Evolutionary conservation across 2,329 filamentous ascomycete species (phyloP).

Genomic region (Colletotrichum sp.): DNA sequence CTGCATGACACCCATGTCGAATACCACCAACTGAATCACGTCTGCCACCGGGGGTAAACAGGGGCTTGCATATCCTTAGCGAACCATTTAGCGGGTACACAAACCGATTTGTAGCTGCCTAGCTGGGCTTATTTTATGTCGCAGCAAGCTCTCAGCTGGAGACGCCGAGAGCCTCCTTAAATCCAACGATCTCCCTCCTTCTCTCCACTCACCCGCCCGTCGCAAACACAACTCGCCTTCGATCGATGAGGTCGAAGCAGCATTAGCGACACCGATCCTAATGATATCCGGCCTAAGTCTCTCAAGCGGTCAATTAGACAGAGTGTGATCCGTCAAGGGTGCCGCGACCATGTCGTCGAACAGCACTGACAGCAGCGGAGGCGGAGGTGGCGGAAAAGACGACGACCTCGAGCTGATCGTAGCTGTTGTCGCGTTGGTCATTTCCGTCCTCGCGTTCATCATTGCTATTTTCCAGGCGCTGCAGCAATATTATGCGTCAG

Average conservation of each 20-base stretch:
- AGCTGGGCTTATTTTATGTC: not conserved
- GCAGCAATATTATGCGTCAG: constrained; percentile 13
- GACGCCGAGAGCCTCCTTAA: not conserved
- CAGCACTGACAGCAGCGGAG: not conserved
- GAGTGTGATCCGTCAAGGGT: not conserved
- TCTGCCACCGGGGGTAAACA: not conserved
- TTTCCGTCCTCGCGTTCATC: constrained; percentile 14
- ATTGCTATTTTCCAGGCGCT: constrained; percentile 16
- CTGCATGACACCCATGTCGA: not conserved
- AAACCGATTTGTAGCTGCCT: not conserved
- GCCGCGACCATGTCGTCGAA: not conserved
- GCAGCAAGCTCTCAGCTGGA: not conserved
- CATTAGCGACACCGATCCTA: not conserved
- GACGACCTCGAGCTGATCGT: constrained; percentile 5
- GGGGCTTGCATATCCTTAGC: not conserved
- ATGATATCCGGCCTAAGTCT: not conserved
- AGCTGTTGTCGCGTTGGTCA: constrained; percentile 8
- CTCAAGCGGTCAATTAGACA: not conserved
- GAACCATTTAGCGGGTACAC: not conserved
- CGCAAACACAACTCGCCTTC: not conserved
- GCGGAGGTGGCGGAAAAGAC: not conserved
- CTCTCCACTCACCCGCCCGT: not conserved
- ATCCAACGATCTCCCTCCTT: not conserved
- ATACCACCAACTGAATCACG: not conserved
- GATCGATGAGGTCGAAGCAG: not conserved